Evolutionary conservation across 768 basidiomycete genomes (phyloP).

Genomic region (Suillus ampliporus): DNA sequence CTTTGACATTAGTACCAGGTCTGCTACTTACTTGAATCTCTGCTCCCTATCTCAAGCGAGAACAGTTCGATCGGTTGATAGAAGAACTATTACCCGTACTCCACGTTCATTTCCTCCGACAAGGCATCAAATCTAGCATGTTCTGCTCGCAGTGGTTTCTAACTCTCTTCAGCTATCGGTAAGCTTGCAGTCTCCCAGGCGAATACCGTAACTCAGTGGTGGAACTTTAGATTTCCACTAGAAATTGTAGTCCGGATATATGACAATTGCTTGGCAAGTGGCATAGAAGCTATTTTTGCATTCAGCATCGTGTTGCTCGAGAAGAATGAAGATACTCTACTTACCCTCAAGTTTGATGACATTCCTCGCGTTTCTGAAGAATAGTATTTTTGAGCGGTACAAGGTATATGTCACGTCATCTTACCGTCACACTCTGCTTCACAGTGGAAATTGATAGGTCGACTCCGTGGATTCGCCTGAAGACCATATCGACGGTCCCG

Average conservation of each 20-base stretch:
- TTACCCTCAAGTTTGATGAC: slow-evolving; percentile 89
- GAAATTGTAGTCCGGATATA: slow-evolving; percentile 96
- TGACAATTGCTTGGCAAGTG: slow-evolving; percentile 95
- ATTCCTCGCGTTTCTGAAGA: slow-evolving; percentile 86
- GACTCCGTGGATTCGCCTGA: slow-evolving; percentile 33
- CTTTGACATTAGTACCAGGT: slow-evolving; percentile 62
- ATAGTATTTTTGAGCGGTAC: slow-evolving; percentile 82
- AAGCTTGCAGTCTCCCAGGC: slow-evolving; percentile 24
- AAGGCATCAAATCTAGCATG: slow-evolving; percentile 98
- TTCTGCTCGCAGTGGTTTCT: slow-evolving; percentile 99
- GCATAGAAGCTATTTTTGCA: slow-evolving; percentile 96
- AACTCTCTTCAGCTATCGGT: slow-evolving; percentile 96
- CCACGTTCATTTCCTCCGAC: slow-evolving; percentile 90
- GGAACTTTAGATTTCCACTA: slow-evolving; percentile 77
- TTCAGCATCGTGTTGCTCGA: slow-evolving; percentile 88
- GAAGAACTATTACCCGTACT: slow-evolving; percentile 93
- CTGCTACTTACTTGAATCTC: slow-evolving; percentile 22
- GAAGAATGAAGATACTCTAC: slow-evolving; percentile 82
- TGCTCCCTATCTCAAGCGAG: slow-evolving; percentile 22
- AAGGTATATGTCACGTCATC: slow-evolving; percentile 44
- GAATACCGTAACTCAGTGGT: not conserved
- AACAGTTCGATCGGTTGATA: slow-evolving; percentile 89
- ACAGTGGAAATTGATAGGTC: slow-evolving; percentile 27
- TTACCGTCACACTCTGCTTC: not conserved
- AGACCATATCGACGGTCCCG: slow-evolving; percentile 20